Percentiles rank a stretch among this genome's conserved stretches.
phyloP scores from a whole-genome alignment of 495 filamentous ascomycete genomes.

The Trichoderma reesei region DNA sequence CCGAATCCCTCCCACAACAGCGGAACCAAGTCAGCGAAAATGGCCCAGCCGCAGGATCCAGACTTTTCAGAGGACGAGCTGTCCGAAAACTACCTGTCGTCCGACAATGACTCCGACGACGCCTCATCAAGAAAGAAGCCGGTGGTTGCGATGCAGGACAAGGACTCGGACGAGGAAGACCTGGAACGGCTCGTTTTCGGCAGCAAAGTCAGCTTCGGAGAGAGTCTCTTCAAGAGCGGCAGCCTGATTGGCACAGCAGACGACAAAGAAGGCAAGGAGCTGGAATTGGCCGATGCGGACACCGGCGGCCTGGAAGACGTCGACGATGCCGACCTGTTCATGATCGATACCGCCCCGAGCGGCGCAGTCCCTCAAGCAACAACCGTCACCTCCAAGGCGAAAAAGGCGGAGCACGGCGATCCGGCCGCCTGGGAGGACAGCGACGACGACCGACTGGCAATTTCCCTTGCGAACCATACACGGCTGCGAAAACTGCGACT shows the following conservation, averaged over 20 bases:
- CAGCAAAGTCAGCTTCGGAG: slow-evolving; percentile 67
- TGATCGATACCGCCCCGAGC: slow-evolving; percentile 33
- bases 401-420: slow-evolving; percentile 29
- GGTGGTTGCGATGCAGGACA: slow-evolving; percentile 33
- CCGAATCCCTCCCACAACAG: not conserved
- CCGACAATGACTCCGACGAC: slow-evolving; percentile 7
- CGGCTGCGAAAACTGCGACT: slow-evolving; percentile 71
- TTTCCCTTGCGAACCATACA: slow-evolving; percentile 67
- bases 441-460: slow-evolving; percentile 77
- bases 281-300: slow-evolving; percentile 19
- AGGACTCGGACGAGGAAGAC: slow-evolving; percentile 72
- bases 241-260: slow-evolving; percentile 14
- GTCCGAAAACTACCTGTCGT: not conserved
- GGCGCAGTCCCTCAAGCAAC: slow-evolving; percentile 24
- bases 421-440: slow-evolving; percentile 81
- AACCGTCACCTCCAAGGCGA: slow-evolving; percentile 20
- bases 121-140: not conserved
- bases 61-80: not conserved
- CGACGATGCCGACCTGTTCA: slow-evolving; percentile 52
- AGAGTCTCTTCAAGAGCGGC: slow-evolving; percentile 48
- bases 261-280: slow-evolving; percentile 25
- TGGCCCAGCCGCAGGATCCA: slow-evolving; percentile 1
- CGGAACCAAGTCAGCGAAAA: not conserved
- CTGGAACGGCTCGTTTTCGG: slow-evolving; percentile 82
- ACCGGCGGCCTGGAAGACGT: slow-evolving; percentile 37